Evolutionary conservation across 495 filamentous ascomycete genomes (phyloP).

Genomic region (Pyronema omphalodes): DNA sequence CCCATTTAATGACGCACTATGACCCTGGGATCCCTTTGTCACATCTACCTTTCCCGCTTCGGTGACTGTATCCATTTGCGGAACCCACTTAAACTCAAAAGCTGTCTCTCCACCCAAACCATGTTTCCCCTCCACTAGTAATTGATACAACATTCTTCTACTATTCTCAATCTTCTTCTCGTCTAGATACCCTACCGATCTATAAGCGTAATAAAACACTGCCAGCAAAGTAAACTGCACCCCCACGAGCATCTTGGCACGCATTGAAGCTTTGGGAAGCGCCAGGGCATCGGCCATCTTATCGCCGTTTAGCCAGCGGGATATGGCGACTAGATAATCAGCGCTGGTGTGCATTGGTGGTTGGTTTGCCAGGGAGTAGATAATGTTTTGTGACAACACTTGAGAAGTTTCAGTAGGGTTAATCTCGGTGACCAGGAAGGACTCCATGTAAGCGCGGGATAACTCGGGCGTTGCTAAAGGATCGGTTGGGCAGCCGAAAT

Average conservation of each 20-base stretch:
- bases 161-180: conserved; percentile 35
- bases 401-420: conserved; percentile 40
- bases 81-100: conserved; percentile 51
- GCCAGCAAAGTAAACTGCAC: conserved; percentile 53
- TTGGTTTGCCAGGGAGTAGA: conserved; percentile 40
- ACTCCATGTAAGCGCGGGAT: conserved; percentile 47
- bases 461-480: conserved; percentile 34
- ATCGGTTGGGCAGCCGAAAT: conserved; percentile 49
- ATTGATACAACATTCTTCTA: conserved; percentile 32
- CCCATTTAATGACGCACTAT: background rate
- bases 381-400: conserved; percentile 55
- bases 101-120: conserved; percentile 37
- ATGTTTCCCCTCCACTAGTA: conserved; percentile 31
- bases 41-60: conserved; percentile 12
- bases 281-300: conserved; percentile 42
- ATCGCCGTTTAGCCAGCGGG: conserved; percentile 50
- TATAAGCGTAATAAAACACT: conserved; percentile 34
- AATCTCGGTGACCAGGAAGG: conserved; percentile 42
- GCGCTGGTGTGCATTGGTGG: conserved; percentile 44
- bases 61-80: conserved; percentile 20
- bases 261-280: conserved; percentile 36
- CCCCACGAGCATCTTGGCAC: conserved; percentile 41
- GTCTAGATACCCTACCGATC: conserved; percentile 41
- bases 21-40: conserved; percentile 5
- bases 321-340: conserved; percentile 45